These are phyloP conservation scores for Alternaria sp. DNA, from an alignment of 2,329 filamentous ascomycete species.

Conservation along the genomic window DNA sequence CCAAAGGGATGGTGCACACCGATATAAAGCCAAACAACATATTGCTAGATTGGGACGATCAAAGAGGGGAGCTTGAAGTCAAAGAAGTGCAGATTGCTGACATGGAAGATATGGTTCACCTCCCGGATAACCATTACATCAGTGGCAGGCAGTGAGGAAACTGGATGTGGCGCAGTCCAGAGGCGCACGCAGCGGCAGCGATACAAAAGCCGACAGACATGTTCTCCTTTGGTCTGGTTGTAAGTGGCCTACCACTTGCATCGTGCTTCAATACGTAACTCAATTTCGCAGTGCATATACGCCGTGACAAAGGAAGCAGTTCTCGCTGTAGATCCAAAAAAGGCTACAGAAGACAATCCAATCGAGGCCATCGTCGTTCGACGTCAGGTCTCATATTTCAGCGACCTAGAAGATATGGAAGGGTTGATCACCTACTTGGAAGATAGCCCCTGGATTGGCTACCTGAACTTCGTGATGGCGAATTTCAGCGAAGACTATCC, in stretches of 20 bases:
- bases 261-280: not conserved
- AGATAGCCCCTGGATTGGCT: not conserved
- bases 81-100: constrained; percentile 52
- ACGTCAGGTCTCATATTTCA: not conserved
- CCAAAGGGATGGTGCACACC: constrained; percentile 23
- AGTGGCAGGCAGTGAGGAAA: constrained; percentile 51
- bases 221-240: constrained; percentile 54
- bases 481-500: not conserved
- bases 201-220: constrained; percentile 52
- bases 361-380: not conserved
- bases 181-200: constrained; percentile 51
- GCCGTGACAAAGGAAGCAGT: not conserved
- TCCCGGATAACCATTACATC: constrained; percentile 47
- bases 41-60: constrained; percentile 49
- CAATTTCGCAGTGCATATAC: not conserved
- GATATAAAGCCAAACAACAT: constrained; percentile 57
- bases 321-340: not conserved
- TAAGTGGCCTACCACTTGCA: constrained; percentile 31
- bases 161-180: constrained; percentile 55
- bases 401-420: not conserved
- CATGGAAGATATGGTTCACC: constrained; percentile 50
- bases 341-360: not conserved
- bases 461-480: not conserved
- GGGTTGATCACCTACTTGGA: not conserved
- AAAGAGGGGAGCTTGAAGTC: constrained; percentile 31